phyloP scores from a whole-genome alignment of 1,284 basidiomycete species.

The Tilletiopsis washingtonensis region DNA sequence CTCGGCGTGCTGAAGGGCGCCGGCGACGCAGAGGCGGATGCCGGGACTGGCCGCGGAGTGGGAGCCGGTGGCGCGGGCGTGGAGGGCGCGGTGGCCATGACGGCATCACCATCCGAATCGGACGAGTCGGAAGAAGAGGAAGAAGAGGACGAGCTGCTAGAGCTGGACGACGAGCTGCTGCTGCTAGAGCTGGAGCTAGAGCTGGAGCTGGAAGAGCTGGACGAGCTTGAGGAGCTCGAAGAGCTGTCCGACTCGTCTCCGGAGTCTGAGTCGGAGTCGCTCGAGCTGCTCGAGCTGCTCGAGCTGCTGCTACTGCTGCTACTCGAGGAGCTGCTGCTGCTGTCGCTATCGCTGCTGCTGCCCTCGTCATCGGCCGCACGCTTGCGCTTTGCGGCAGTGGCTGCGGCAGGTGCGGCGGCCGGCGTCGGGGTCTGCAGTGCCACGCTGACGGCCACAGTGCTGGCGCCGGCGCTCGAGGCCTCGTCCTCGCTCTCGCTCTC shows the following conservation, averaged over 20 bases:
- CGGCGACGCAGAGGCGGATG: background rate
- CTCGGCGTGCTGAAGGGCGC: constrained; percentile 5
- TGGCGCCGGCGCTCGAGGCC: background rate
- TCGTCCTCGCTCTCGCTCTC: background rate
- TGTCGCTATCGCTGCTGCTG: constrained; percentile 6
- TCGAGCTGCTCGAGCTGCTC: constrained; percentile 18
- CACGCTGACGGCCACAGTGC: background rate
- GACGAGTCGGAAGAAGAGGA: constrained; percentile 6
- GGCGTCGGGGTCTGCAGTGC: no score
- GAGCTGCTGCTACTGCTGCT: background rate
- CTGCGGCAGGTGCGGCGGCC: background rate
- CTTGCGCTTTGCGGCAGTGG: background rate
- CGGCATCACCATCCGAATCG: constrained; percentile 30
- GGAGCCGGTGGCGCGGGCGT: constrained; percentile 9
- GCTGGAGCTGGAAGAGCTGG: background rate
- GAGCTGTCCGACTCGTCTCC: background rate
- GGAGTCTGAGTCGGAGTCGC: constrained; percentile 11
- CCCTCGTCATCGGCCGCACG: background rate
- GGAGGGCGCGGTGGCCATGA: constrained; percentile 30
- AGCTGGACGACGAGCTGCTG: constrained; percentile 11
- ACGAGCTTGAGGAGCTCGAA: constrained; percentile 18
- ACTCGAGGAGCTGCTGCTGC: constrained; percentile 15
- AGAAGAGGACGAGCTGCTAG: constrained; percentile 2
- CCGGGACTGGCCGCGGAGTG: background rate
- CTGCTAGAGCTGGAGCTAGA: constrained; percentile 1